These are phyloP conservation scores for Candida krabiensis DNA, from an alignment of 805 yeast species.

Conservation along the genomic window DNA sequence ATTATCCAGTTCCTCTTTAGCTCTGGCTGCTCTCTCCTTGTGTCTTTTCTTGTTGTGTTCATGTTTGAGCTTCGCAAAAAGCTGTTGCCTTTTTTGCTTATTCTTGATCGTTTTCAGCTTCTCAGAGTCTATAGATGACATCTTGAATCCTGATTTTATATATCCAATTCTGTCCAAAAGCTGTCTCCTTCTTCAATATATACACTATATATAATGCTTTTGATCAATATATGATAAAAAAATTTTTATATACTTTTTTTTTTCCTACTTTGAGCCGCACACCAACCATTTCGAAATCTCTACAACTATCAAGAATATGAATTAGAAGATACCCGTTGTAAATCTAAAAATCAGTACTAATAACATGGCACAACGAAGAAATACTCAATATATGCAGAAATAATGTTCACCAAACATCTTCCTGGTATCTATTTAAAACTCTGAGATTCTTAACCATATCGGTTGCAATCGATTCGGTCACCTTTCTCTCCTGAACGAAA, in stretches of 20 bases:
- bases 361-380: too few relatives aligned
- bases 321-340: too few relatives aligned
- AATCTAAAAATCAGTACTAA: too few relatives aligned
- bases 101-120: constrained; percentile 56
- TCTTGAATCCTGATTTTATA: constrained; percentile 2
- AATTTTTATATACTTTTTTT: too few relatives aligned
- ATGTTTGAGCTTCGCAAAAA: constrained; percentile 71
- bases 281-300: too few relatives aligned
- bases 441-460: constrained; percentile 77
- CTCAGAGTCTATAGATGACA: constrained; percentile 37
- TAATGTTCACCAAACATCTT: constrained; percentile 94
- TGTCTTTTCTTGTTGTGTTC: constrained; percentile 77
- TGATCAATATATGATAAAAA: too few relatives aligned
- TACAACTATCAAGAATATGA: too few relatives aligned
- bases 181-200: too few relatives aligned
- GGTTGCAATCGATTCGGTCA: constrained; percentile 66
- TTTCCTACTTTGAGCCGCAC: too few relatives aligned
- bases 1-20: constrained; percentile 81
- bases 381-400: too few relatives aligned
- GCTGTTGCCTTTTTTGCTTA: constrained; percentile 76
- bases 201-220: too few relatives aligned
- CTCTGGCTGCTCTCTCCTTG: constrained; percentile 72
- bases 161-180: too few relatives aligned
- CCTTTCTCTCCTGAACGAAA: constrained; percentile 59
- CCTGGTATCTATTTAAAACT: constrained; percentile 87